Base-by-base conservation (phyloP, 2,329 filamentous ascomycete genomes). In the Amylocarpus encephaloides region DNA sequence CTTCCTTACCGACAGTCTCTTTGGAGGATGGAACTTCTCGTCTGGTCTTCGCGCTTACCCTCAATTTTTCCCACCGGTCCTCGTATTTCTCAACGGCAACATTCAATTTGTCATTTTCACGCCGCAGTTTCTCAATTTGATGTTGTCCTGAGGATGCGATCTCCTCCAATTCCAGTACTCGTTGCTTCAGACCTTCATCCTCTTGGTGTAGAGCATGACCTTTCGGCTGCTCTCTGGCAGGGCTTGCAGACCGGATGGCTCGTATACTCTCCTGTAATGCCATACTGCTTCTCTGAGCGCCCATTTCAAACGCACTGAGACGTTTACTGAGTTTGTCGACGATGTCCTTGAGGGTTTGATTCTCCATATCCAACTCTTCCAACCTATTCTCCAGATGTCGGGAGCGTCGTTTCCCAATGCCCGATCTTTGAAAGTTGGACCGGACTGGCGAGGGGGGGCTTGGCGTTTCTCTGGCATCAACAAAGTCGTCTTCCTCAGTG, bases 301-400 rank as follows among this genome's bases (percentile, higher is more conserved):
- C 91, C 35, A 89, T 84, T 68, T 98, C 92, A 71, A 95, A 98
- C 55, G 90, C 86, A 62, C 93, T 87, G n/a, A 98, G 78, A 0
- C 92, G 82, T 60, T 86, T 88, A 55, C 86, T 88, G 33, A 96
- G 78, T 44, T 88, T 89, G 68, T 97, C 91, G 7, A 95, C 80
- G 60, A 90, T 83, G 50, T 86, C 80, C 62, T 93, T 92, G 45
- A 97, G 76, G 9, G 86, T 87, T 55, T 86, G 79, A 67, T 97
- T 98, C 65, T 97, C 89, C 43, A 92, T 79, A 56, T 86, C 83
- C 9, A 97, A 76, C 68, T 98, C 93, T 67, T 98, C 93, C 55
- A 89, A 74, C 2, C 85, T 86, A 64, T 89, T 92, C 54, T 71
- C 72, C 30, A 77, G 62, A 46, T 77, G 71, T 55, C 64, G 68